Percentiles rank a stretch among this genome's conserved stretches.
phyloP scores from a whole-genome alignment of 2,329 filamentous ascomycete genomes.

The Triangularia setosa region DNA sequence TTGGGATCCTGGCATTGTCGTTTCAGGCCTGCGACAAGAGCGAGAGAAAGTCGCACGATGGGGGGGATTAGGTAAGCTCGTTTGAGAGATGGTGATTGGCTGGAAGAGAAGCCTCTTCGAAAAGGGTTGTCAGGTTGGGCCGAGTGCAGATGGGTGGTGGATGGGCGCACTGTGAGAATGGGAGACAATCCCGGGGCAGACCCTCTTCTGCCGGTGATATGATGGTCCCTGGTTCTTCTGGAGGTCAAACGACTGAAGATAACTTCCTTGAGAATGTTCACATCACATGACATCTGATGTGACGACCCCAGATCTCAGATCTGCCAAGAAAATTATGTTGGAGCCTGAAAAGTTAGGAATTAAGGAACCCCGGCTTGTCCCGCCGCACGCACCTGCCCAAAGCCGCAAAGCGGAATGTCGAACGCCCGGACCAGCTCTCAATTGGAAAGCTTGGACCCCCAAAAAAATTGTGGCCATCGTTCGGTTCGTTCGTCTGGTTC shows the following conservation, averaged over 20 bases:
- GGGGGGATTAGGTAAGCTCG: conserved; percentile 23
- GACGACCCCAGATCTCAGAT: neutral
- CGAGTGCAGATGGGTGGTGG: neutral
- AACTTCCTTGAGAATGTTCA: neutral
- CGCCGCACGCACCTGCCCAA: no score
- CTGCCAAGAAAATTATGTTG: neutral
- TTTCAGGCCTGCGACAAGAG: conserved; percentile 47
- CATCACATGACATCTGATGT: conserved; percentile 4
- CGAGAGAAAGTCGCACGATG: conserved; percentile 30
- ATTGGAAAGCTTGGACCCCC: conserved; percentile 20
- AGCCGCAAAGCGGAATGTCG: neutral
- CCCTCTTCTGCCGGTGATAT: neutral
- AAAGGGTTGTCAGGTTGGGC: neutral
- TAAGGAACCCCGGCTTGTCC: neutral
- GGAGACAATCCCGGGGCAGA: neutral
- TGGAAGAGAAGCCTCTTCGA: neutral
- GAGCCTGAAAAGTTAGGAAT: conserved; percentile 16
- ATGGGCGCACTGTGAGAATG: neutral
- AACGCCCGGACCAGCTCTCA: neutral
- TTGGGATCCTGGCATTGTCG: conserved; percentile 20
- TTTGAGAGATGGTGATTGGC: conserved; percentile 11
- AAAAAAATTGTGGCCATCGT: conserved; percentile 23
- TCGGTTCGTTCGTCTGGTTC: neutral
- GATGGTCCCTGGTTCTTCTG: neutral
- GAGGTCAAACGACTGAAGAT: neutral